Base-by-base conservation (phyloP, 1,139 yeast genomes). In the Scheffersomyces stambukii region DNA sequence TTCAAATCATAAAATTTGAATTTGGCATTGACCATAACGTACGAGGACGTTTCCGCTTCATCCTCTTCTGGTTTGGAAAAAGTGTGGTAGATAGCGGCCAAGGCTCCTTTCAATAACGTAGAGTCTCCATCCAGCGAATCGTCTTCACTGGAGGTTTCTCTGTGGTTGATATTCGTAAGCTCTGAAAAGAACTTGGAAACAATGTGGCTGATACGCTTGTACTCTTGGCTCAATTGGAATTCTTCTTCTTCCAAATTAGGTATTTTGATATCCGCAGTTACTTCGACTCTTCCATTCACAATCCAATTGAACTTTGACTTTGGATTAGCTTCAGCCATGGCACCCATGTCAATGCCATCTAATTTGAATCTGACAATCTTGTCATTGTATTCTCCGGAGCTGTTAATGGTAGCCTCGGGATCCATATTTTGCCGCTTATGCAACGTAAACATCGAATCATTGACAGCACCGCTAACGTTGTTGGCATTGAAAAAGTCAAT, bases 381-480 rank as follows among this genome's bases (percentile, higher is more conserved):
- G 18, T 57, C 57, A 19, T 57, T 56, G n/a, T n/a, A n/a, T n/a
- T n/a, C n/a, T 15, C 57, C 45, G 18, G 8, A 8, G 18, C 18
- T 16, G 11, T 18, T 18, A 11, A 6, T 9, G 27, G 55, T 57
- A 23, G 43, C 43, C 21, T 43, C 50, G 45, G 48, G 51, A 32
- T 24, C 45, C 50, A 26, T 46, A 37, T 38, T 49, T 40, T 64
- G 72, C 33, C 64, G 62, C 36, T 80, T 80, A 43, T 81, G 91
- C 13, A 82, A 69, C 2, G 86, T 80, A 54, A 81, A 81, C 59
- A 82, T 63, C 0, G 91, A 75, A 35, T 81, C 81, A 45, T 81
- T 81, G 9, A 81, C 64, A 1, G 88, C 75, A 1, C 93, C 93
- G 11, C 81, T 76, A 16, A 80, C 78, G 31, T 79, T 76, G 35